Conservation (phyloP, 179 eudicot genomes). For the Carnegiea gigantea region DNA sequence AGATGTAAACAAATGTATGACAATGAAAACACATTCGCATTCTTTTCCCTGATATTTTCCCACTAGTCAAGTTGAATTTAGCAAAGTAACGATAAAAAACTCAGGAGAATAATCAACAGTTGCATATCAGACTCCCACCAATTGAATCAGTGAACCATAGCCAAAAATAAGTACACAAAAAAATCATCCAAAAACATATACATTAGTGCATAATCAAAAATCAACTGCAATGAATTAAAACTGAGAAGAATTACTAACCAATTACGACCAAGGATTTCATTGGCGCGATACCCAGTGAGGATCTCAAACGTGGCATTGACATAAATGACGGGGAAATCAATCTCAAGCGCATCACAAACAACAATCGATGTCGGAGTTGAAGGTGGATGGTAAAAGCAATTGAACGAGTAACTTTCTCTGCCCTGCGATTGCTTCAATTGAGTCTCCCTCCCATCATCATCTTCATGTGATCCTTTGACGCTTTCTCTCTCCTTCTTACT, state of each 20-base stretch:
- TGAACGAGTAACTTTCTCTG: neutral
- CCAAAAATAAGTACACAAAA: neutral
- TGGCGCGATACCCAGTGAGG: conserved; percentile 74
- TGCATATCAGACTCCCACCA: neutral
- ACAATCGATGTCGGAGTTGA: conserved; percentile 64
- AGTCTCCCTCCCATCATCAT: neutral
- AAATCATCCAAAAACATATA: neutral
- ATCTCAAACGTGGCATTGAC: conserved; percentile 74
- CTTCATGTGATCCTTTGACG: neutral
- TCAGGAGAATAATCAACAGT: neutral
- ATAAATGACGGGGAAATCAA: conserved; percentile 78
- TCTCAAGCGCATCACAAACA: conserved; percentile 78
- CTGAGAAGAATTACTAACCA: conserved; percentile 42
- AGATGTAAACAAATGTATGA: too few species aligned
- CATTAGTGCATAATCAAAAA: neutral
- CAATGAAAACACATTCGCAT: neutral
- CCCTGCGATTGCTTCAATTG: conserved; percentile 4
- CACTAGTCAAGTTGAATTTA: neutral
- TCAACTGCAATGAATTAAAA: neutral
- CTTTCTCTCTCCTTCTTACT: conserved; percentile 19
- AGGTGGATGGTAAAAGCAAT: conserved; percentile 27
- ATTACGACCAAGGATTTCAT: conserved; percentile 80
- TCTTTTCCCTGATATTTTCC: neutral
- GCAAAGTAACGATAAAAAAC: neutral
- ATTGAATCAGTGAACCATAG: neutral